Evolutionary conservation across 805 yeast species (phyloP), one percentile per base, ranked within the genome.

Genomic region (Candida nanaspora): DNA sequence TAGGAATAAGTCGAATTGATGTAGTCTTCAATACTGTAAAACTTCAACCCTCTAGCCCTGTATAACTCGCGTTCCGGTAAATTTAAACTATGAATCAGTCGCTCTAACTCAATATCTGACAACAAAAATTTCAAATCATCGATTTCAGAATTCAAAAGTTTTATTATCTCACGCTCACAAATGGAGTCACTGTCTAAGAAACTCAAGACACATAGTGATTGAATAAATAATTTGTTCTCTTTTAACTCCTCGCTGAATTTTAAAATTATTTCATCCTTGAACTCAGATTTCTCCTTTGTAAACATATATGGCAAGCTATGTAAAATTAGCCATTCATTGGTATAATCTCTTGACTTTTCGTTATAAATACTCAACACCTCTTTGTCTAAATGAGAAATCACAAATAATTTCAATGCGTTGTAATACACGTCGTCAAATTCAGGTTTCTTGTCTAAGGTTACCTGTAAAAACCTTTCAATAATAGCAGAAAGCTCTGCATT

Each of bases 1-100:
- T 82, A 70, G 23, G 80, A 75, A 35, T 70, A 65, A 1, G 80
- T 78, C 49, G 86, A 87, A 14, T 71, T 65, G 62, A 79, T 67
- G 48, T 66, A 72, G 38, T 82, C 72, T 2, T 73, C 77, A 8
- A 52, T 43, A 33, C 67, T 63, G 37, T 72, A 70, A 44, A 76
- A 75, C 29, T 69, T 60, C 18, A 74, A 62, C 0, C 96, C 89
- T 28, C 78, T 65, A 0, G 88, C 76, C 45, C 77, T 78, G 49
- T 69, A 66, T 10, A 82, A 54, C 22, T 76, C 42, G 7, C 56
- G 43, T 4, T 56, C 46, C 3, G 88, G 86, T 15, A 84, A 57
- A 34, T 64, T 59, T 29, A 82, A 60, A 1, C 47, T 53, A 1
- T 56, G 46, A 2, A 64, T 62, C 7, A 80, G 48, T 14, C 57